phyloP scores from a whole-genome alignment of 2,329 filamentous ascomycete species.

The Neonectria sp. region DNA sequence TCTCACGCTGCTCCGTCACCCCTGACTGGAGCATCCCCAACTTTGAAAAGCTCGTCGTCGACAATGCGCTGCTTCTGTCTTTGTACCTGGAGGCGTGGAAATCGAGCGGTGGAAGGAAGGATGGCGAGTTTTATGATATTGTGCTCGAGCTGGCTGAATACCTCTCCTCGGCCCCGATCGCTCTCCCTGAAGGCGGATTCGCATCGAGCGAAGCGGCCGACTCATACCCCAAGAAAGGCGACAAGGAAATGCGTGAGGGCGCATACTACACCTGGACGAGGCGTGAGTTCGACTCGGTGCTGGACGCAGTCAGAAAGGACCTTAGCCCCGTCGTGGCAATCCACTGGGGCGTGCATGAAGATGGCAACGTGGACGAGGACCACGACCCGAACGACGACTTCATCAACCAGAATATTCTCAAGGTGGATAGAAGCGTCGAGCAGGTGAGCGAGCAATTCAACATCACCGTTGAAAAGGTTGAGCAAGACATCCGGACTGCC shows the following conservation, averaged over 20 bases:
- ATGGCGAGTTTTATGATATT: slow-evolving; percentile 81
- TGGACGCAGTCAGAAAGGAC: slow-evolving; percentile 65
- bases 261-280: slow-evolving; percentile 96
- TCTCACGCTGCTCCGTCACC: slow-evolving; percentile 87
- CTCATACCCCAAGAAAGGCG: slow-evolving; percentile 80
- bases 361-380: slow-evolving; percentile 87
- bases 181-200: slow-evolving; percentile 80
- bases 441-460: slow-evolving; percentile 83
- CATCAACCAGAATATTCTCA: slow-evolving; percentile 91
- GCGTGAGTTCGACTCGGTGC: slow-evolving; percentile 85
- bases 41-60: slow-evolving; percentile 97
- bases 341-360: slow-evolving; percentile 86
- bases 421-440: slow-evolving; percentile 76
- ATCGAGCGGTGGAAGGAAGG: slow-evolving; percentile 63
- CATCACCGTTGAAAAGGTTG: slow-evolving; percentile 78
- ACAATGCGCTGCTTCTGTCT: slow-evolving; percentile 88
- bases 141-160: slow-evolving; percentile 91
- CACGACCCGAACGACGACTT: slow-evolving; percentile 95
- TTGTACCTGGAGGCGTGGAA: slow-evolving; percentile 92
- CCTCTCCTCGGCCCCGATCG: slow-evolving; percentile 79
- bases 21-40: slow-evolving; percentile 94
- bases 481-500: slow-evolving; percentile 76
- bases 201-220: slow-evolving; percentile 93
- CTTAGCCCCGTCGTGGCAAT: slow-evolving; percentile 82
- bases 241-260: slow-evolving; percentile 88